phyloP scores from a whole-genome alignment of 2,329 filamentous ascomycete species.

The Coniochaeta sp. region DNA sequence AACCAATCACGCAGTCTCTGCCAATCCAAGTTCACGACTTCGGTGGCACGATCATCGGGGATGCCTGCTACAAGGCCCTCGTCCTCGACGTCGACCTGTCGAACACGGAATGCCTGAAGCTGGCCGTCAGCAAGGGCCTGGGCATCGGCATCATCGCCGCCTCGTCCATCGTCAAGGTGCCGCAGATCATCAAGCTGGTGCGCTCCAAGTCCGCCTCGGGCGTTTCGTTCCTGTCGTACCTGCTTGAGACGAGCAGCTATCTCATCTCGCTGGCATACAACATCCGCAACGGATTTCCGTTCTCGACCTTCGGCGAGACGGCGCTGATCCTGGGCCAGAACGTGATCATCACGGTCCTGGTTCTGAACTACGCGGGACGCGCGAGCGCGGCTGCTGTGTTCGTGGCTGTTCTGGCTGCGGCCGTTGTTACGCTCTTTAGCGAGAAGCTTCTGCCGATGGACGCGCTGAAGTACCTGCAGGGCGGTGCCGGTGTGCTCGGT shows the following conservation, averaged over 20 bases:
- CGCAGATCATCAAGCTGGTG: conserved; percentile 90
- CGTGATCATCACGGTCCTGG: conserved; percentile 77
- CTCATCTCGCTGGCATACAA: conserved; percentile 91
- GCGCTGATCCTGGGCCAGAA: conserved; percentile 90
- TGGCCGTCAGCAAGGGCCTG: conserved; percentile 85
- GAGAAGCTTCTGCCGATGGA: conserved; percentile 57
- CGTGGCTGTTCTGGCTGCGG: conserved; percentile 66
- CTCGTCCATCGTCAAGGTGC: conserved; percentile 88
- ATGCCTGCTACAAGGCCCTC: conserved; percentile 76
- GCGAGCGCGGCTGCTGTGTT: conserved; percentile 65
- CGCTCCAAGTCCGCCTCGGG: conserved; percentile 73
- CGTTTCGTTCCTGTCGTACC: conserved; percentile 82
- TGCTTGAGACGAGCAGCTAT: conserved; percentile 84
- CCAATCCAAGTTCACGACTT: conserved; percentile 68
- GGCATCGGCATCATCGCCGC: conserved; percentile 90
- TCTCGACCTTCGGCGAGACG: conserved; percentile 95
- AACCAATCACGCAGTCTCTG: conserved; percentile 65
- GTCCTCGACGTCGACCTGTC: conserved; percentile 77
- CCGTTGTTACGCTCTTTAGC: conserved; percentile 63
- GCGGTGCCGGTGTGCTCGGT: conserved; percentile 72
- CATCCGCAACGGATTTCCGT: conserved; percentile 82
- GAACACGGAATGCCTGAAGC: conserved; percentile 73
- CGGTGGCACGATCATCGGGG: conserved; percentile 73
- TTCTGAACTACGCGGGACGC: conserved; percentile 74
- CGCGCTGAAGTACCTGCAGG: conserved; percentile 69